Conservation (phyloP, 1,284 basidiomycete genomes). For the Wallemia ichthyophaga region DNA sequence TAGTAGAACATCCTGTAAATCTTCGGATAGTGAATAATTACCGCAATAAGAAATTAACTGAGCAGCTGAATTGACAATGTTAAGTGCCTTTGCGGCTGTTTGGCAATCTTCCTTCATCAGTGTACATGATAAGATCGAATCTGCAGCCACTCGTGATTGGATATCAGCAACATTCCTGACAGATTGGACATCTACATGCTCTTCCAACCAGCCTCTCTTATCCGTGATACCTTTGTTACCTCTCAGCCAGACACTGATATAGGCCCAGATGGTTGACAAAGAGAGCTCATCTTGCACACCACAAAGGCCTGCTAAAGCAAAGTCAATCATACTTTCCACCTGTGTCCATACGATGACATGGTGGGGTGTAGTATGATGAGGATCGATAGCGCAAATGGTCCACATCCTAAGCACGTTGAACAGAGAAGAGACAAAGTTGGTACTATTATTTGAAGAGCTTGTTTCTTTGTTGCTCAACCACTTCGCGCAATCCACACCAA, state of each 20-base stretch:
- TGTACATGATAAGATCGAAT: no score
- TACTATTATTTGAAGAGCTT: background rate
- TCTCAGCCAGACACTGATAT: background rate
- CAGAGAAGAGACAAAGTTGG: conserved; percentile 19
- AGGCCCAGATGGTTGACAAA: background rate
- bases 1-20: background rate
- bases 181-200: background rate
- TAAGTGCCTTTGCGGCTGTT: background rate
- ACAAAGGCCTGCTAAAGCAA: background rate
- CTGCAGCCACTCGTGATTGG: background rate
- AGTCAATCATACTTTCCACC: conserved; percentile 25
- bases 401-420: conserved; percentile 30
- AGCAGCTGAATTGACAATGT: background rate
- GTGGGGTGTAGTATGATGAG: conserved; percentile 50
- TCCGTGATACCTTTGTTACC: background rate
- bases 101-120: background rate
- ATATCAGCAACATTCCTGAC: background rate
- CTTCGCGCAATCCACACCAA: background rate
- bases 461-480: background rate
- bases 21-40: background rate
- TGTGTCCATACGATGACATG: conserved; percentile 81
- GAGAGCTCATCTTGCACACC: background rate
- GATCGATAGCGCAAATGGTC: conserved; percentile 56
- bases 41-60: background rate
- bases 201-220: background rate